These are phyloP conservation scores for Ophiostoma montium DNA, from an alignment of 2,329 filamentous ascomycete genomes.

Conservation along the genomic window DNA sequence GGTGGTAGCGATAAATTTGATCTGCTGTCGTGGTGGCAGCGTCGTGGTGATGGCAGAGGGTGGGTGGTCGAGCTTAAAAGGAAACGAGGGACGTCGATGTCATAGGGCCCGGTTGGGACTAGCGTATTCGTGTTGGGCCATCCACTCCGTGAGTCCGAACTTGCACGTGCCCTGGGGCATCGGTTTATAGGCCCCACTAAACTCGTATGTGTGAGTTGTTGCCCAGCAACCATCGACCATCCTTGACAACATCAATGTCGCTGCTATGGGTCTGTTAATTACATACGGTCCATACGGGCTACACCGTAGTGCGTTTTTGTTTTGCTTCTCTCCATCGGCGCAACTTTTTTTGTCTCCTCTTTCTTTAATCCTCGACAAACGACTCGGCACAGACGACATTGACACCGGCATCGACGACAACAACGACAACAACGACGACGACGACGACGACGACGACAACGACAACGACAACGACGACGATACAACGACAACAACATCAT, in stretches of 20 bases:
- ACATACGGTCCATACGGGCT: no score
- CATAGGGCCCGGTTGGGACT: slow-evolving; percentile 4
- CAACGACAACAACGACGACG: background rate
- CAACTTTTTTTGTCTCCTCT: background rate
- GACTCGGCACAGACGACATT: no score
- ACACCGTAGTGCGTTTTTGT: background rate
- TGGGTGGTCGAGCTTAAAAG: no score
- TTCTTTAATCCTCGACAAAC: no score
- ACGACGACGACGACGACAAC: background rate
- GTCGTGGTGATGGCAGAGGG: background rate
- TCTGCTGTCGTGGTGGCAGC: no score
- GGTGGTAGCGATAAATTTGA: no score
- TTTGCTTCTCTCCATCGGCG: background rate
- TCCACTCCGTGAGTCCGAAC: no score
- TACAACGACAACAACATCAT: background rate
- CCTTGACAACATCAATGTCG: no score
- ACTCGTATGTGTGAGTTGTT: background rate
- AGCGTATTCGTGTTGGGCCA: slow-evolving; percentile 1
- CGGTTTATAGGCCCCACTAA: background rate
- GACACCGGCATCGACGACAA: no score
- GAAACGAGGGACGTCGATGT: slow-evolving; percentile 1
- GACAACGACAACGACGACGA: background rate
- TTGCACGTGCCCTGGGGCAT: no score
- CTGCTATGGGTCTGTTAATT: no score
- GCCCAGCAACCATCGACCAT: no score